Conservation (phyloP, 75 land plant genomes). For the Cryptomeria japonica region DNA sequence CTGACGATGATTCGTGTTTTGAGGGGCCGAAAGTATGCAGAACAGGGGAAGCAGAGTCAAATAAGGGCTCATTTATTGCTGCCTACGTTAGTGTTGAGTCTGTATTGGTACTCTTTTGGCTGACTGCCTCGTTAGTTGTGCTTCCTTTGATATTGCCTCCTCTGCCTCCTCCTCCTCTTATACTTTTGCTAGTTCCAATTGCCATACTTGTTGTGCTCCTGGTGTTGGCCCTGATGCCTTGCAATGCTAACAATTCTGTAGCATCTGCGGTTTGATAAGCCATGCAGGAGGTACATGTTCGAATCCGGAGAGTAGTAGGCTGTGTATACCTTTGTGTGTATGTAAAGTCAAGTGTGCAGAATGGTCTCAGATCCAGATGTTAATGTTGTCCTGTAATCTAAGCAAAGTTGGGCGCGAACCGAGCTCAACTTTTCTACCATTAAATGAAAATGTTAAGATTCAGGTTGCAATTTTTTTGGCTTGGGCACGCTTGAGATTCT, state of each 20-base stretch:
- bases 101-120: conserved; percentile 37
- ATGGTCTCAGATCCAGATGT: too few relatives aligned
- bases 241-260: conserved; percentile 13
- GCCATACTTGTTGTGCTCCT: conserved; percentile 39
- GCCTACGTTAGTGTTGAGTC: conserved; percentile 29
- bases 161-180: conserved; percentile 60
- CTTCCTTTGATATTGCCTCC: conserved; percentile 64
- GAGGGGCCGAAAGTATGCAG: not conserved
- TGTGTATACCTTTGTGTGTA: not conserved
- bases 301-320: not conserved
- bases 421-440: too few relatives aligned
- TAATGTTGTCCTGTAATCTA: not conserved
- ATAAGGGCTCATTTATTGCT: not conserved
- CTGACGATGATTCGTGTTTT: not conserved
- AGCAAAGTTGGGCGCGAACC: not conserved
- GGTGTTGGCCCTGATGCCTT: conserved; percentile 49
- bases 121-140: conserved; percentile 54
- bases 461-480: not conserved
- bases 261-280: not conserved
- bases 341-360: not conserved
- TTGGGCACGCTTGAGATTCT: not conserved
- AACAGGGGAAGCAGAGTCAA: not conserved
- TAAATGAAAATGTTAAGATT: not conserved
- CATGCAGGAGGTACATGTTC: not conserved
- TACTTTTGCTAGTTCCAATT: conserved; percentile 57